Conservation (phyloP, 1,284 basidiomycete genomes). For the Moniliella sp. region DNA sequence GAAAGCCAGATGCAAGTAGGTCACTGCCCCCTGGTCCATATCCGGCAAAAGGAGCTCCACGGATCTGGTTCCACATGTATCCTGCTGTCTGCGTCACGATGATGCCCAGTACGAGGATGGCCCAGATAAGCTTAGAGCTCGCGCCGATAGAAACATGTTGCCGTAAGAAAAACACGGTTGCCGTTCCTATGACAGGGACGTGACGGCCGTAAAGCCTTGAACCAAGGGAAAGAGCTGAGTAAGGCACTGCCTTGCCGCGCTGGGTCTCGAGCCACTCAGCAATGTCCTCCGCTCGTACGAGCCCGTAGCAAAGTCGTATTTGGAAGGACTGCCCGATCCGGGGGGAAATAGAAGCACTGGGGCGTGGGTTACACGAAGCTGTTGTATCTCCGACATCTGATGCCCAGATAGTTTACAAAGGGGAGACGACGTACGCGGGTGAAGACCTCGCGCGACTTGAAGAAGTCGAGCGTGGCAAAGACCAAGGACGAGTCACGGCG, state of each 20-base stretch:
- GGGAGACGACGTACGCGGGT: conserved; percentile 1
- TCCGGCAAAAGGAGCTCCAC: conserved; percentile 48
- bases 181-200: conserved; percentile 1
- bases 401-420: not conserved
- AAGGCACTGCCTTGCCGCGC: conserved; percentile 7
- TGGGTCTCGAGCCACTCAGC: conserved; percentile 7
- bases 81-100: conserved; percentile 30
- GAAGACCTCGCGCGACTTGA: conserved; percentile 9
- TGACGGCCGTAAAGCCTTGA: not conserved
- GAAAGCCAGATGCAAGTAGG: conserved; percentile 72
- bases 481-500: too few species aligned
- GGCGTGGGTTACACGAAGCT: conserved; percentile 15
- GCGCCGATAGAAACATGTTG: not conserved
- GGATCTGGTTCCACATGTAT: conserved; percentile 90
- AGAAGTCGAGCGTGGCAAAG: conserved; percentile 18
- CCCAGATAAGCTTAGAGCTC: conserved; percentile 9
- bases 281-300: conserved; percentile 9
- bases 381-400: conserved; percentile 1
- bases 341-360: conserved; percentile 17
- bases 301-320: conserved; percentile 15
- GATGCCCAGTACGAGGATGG: conserved; percentile 10
- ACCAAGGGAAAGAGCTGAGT: conserved; percentile 13
- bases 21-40: conserved; percentile 37
- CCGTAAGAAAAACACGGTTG: conserved; percentile 2
- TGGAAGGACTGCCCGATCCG: conserved; percentile 4